Evolutionary conservation across 148 eudicot genomes (phyloP).

Genomic region (Rhododendron mucronatum): DNA sequence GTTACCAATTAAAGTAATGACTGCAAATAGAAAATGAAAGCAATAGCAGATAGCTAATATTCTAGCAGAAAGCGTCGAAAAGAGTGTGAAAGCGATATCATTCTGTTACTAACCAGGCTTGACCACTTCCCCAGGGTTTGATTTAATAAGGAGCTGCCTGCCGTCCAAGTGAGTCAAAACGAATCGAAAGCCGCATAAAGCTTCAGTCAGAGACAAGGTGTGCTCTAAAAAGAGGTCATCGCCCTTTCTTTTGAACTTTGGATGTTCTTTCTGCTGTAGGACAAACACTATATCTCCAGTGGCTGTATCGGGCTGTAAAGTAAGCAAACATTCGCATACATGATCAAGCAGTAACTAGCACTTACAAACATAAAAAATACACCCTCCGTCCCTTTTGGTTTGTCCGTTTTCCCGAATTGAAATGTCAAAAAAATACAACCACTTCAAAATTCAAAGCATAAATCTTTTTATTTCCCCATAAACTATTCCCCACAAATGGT

Average conservation of each 20-base stretch:
- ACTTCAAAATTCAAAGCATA: background rate
- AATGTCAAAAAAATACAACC: background rate
- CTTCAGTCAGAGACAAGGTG: constrained; percentile 57
- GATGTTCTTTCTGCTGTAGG: constrained; percentile 68
- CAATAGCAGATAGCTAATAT: background rate
- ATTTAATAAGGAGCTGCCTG: constrained; percentile 57
- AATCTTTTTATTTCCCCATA: background rate
- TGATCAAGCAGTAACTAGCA: background rate
- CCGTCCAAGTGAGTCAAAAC: constrained; percentile 56
- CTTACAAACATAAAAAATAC: background rate
- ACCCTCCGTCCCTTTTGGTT: background rate
- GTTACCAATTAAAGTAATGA: background rate
- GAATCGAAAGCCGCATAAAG: constrained; percentile 55
- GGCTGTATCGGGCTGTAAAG: constrained; percentile 59
- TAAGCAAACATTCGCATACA: background rate
- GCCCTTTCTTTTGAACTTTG: constrained; percentile 71
- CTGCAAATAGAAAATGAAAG: background rate
- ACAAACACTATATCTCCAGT: constrained; percentile 68
- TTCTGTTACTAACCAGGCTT: constrained; percentile 53
- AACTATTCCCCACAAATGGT: background rate
- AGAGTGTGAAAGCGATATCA: background rate
- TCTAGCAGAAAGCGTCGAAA: background rate
- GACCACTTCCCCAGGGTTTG: constrained; percentile 65
- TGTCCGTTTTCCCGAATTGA: background rate
- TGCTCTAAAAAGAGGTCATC: constrained; percentile 66